Evolutionary conservation across 495 filamentous ascomycete species (phyloP).

Genomic region (Penicillium riverlandense): DNA sequence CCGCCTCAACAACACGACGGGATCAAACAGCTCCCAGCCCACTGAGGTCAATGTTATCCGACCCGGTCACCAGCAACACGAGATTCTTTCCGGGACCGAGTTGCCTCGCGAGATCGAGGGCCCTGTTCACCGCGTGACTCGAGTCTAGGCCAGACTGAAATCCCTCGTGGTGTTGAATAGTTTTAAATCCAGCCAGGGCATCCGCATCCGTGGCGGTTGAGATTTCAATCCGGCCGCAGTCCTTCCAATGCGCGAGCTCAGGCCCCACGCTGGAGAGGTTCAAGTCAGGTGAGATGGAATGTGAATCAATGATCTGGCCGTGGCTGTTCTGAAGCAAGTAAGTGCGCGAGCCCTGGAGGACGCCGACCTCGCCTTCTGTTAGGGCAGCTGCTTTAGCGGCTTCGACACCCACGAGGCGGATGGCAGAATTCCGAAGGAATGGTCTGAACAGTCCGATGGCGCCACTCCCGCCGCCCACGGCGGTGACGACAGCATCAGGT

Average conservation of each 20-base stretch:
- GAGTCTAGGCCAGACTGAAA: constrained; percentile 24
- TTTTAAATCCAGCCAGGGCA: constrained; percentile 26
- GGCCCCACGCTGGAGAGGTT: constrained; percentile 26
- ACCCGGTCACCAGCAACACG: constrained; percentile 27
- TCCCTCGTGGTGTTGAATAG: constrained; percentile 21
- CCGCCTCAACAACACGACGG: not conserved
- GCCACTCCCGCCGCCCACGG: constrained; percentile 20
- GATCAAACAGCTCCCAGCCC: not conserved
- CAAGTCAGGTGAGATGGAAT: constrained; percentile 28
- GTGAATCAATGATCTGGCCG: constrained; percentile 23
- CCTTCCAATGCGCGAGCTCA: constrained; percentile 29
- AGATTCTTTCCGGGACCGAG: constrained; percentile 26
- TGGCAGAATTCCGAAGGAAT: constrained; percentile 11
- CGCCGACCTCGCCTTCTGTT: constrained; percentile 19
- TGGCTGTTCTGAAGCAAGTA: constrained; percentile 24
- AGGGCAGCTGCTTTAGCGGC: constrained; percentile 18
- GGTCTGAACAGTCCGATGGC: constrained; percentile 25
- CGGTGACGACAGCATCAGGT: constrained; percentile 23
- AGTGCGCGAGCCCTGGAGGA: constrained; percentile 26
- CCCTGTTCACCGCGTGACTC: constrained; percentile 22
- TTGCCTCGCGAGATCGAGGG: constrained; percentile 18
- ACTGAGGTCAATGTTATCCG: constrained; percentile 12
- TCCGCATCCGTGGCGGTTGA: constrained; percentile 22
- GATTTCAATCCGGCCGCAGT: constrained; percentile 20
- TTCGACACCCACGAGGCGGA: constrained; percentile 22